Evolutionary conservation across 2,329 filamentous ascomycete species (phyloP).

Genomic region (Fusarium robinianum): DNA sequence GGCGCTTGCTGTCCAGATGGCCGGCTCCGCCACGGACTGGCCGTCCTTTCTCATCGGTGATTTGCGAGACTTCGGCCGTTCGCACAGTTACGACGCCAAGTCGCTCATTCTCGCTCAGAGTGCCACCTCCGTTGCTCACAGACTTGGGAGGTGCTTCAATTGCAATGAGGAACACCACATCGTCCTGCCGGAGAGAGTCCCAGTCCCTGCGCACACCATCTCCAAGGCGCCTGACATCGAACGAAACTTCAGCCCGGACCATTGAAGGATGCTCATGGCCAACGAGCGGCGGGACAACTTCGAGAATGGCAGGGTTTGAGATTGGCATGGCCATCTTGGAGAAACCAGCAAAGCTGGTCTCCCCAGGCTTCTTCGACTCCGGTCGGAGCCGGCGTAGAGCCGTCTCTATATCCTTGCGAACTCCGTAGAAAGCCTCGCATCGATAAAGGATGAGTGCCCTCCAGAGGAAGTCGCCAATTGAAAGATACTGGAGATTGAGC

Average conservation of each 20-base stretch:
- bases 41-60: slow-evolving; percentile 83
- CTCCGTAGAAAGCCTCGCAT: slow-evolving; percentile 90
- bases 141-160: slow-evolving; percentile 64
- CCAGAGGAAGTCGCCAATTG: slow-evolving; percentile 96
- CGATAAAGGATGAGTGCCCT: slow-evolving; percentile 87
- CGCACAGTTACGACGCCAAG: slow-evolving; percentile 73
- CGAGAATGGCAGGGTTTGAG: slow-evolving; percentile 81
- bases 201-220: slow-evolving; percentile 81
- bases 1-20: slow-evolving; percentile 69
- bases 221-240: slow-evolving; percentile 81
- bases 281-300: slow-evolving; percentile 81
- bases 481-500: slow-evolving; percentile 92
- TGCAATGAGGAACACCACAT: slow-evolving; percentile 85
- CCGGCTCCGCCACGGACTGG: slow-evolving; percentile 65
- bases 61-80: slow-evolving; percentile 81
- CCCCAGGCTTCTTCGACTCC: slow-evolving; percentile 64
- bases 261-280: slow-evolving; percentile 82
- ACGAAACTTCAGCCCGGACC: slow-evolving; percentile 81
- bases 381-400: slow-evolving; percentile 80
- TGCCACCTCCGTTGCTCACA: slow-evolving; percentile 56
- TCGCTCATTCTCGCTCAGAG: slow-evolving; percentile 57
- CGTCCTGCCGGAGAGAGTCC: slow-evolving; percentile 84
- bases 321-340: slow-evolving; percentile 93
- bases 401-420: slow-evolving; percentile 87
- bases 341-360: slow-evolving; percentile 76